Conservation (phyloP, 352 stramenopile species). For the Pythium aristosporum region DNA sequence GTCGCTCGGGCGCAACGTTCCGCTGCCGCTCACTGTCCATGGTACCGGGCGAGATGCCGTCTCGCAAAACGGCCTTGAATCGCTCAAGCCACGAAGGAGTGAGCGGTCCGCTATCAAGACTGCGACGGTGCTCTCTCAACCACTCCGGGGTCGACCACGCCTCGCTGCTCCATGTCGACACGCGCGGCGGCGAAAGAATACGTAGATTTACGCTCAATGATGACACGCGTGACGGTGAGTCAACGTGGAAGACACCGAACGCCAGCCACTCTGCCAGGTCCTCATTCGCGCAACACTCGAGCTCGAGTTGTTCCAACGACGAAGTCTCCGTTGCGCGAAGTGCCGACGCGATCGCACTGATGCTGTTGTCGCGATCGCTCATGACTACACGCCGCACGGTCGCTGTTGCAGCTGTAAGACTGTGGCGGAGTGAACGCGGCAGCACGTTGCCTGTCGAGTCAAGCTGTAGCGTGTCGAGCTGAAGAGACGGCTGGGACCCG, state of each 20-base stretch:
- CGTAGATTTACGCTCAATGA: no score
- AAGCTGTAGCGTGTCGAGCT: not conserved
- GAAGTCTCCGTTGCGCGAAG: no score
- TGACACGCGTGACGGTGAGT: constrained; percentile 29
- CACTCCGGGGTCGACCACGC: no score
- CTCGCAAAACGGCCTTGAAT: not conserved
- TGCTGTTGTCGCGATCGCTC: not conserved
- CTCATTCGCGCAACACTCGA: not conserved
- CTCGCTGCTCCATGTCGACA: no score
- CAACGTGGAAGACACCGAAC: constrained; percentile 35
- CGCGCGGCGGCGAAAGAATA: no score
- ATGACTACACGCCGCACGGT: not conserved
- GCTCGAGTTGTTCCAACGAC: not conserved
- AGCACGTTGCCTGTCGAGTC: not conserved
- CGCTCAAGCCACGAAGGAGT: not conserved
- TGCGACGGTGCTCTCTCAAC: no score
- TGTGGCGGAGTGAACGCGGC: not conserved
- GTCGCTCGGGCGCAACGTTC: no score
- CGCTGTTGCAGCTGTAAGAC: not conserved
- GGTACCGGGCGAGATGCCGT: not conserved
- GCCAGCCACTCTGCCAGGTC: constrained; percentile 32
- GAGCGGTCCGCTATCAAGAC: not conserved
- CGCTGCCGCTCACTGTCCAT: no score
- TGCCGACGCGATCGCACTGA: no score
- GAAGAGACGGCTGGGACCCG: not conserved